Evolutionary conservation across 106 monocot genomes (phyloP).

Genomic region (Cymbidium sinense): DNA sequence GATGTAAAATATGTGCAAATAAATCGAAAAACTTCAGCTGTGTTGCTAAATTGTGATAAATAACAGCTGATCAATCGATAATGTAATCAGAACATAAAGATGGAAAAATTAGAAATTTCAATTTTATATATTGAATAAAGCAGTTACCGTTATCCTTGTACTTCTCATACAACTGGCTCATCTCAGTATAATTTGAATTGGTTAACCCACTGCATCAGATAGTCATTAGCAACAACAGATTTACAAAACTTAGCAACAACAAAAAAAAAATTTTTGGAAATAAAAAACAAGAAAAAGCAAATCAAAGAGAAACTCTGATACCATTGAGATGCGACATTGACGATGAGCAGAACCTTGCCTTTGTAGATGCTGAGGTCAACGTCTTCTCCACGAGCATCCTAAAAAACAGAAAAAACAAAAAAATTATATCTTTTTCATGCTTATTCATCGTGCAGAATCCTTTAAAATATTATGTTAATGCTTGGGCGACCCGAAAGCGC

Average conservation of each 20-base stretch:
- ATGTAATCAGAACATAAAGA: not conserved
- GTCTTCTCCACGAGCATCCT: conserved; percentile 68
- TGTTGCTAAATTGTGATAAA: not conserved
- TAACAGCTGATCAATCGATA: not conserved
- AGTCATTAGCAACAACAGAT: not conserved
- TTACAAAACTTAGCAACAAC: not conserved
- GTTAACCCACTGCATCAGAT: conserved; percentile 56
- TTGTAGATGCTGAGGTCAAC: conserved; percentile 70
- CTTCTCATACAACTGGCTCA: conserved; percentile 57
- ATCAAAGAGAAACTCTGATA: not conserved
- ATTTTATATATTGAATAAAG: not conserved
- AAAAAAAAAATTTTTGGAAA: not conserved
- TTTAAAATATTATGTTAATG: too few species aligned
- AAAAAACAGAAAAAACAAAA: not conserved
- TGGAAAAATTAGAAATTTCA: not conserved
- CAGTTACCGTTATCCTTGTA: conserved; percentile 62
- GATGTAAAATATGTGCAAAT: too few species aligned
- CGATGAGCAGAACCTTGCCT: conserved; percentile 67
- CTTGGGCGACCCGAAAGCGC: too few species aligned
- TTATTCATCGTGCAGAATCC: too few species aligned
- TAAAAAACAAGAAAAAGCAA: not conserved
- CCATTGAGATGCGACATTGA: conserved; percentile 81
- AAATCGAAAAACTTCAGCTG: not conserved
- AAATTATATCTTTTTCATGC: too few species aligned
- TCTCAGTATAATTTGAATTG: conserved; percentile 72